Base-by-base conservation (phyloP, 148 eudicot species). In the Mesembryanthemum crystallinum region DNA sequence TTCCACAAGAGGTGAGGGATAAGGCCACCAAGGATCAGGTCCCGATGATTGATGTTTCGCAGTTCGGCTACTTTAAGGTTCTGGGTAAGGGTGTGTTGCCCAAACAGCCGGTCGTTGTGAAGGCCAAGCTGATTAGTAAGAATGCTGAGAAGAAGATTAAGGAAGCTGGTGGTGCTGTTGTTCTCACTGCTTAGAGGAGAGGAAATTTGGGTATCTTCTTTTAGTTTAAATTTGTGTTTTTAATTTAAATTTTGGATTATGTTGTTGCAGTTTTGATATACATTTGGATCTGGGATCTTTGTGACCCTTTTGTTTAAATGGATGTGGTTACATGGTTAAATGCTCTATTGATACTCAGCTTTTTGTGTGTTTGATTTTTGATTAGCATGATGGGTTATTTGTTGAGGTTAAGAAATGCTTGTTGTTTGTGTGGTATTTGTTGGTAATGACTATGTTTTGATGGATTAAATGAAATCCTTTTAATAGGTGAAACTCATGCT, bases 121-220 rank as follows among this genome's bases (percentile, higher is more conserved):
- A 83, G 80, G 79, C 83, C 1, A 86, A 86, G 86, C 72, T 86
- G 33, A 62, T 86, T n/a, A 71, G 78, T 9, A 86, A 86, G 85
- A 86, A 55, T 67, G 89, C 89, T 52, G 87, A 86, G 85, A 84
- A 84, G 87, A 86, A 86, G 85, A 86, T 86, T 68, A 86, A 84
- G 85, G 85, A 75, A 18, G 60, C 58, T 47, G 89, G 87, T 17
- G 89, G 89, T 7, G 85, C 87, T 58, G 87, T 86, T 72, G 49
- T 86, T 49, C 87, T 86, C 33, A 86, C 89, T 32, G 87, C 87
- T 78, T 86, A 77, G 57, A 1, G 27, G 2, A 57, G n/a, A 18
- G 0, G 15, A 45, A 8, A 8, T 45, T 45, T 45, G 0, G 61
- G 23, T 21, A 55, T 68, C 55, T 8, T 0, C n/a, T 24, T 0